Evolutionary conservation across 768 basidiomycete genomes (phyloP), one percentile per base, ranked within the genome.

Genomic region (Cyathus striatus): DNA sequence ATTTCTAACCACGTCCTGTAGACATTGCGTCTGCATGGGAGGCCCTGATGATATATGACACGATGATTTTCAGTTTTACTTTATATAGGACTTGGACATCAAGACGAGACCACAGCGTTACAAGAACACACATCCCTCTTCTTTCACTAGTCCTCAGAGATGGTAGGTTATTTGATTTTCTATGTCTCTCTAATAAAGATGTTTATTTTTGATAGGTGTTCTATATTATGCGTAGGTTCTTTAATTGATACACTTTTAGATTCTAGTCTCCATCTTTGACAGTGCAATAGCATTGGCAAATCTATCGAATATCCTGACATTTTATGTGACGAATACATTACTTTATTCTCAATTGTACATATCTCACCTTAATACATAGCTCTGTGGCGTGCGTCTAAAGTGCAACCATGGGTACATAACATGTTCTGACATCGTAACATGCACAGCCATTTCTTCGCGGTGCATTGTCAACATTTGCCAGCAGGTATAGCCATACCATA

Each of bases 271-370:
- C 21, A 36, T 23, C 17, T 21, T 43, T 40, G 3, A 1, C 27
- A 79, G 79, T 5, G 64, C 73, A 32, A 79, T 80, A 74, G 75
- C 66, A 1, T 42, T 72, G 3, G 71, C 70, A 12, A 76, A 75
- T 49, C 49, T 76, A 12, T 57, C 70, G n/a, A 79, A 79, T 50
- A 59, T 63, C 38, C 25, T 63, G 25, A 59, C 62, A 17, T 66
- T 62, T 48, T 61, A 63, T 49, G 57, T 63, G 42, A 49, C 63
- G 56, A 23, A 14, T 42, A 36, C 4, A 2, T 44, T n/a, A 21
- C 13, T 17, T 40, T 38, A 24, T 2, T 34, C 21, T 16, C 3
- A 21, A 12, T 17, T 21, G 35, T 17, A 4, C 32, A 43, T 41
- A 38, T n/a, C 43, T 46, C 34, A 48, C 27, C 39, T 26, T 42